Evolutionary conservation across 2,329 filamentous ascomycete genomes (phyloP).

Genomic region (Penicillium glabrum): DNA sequence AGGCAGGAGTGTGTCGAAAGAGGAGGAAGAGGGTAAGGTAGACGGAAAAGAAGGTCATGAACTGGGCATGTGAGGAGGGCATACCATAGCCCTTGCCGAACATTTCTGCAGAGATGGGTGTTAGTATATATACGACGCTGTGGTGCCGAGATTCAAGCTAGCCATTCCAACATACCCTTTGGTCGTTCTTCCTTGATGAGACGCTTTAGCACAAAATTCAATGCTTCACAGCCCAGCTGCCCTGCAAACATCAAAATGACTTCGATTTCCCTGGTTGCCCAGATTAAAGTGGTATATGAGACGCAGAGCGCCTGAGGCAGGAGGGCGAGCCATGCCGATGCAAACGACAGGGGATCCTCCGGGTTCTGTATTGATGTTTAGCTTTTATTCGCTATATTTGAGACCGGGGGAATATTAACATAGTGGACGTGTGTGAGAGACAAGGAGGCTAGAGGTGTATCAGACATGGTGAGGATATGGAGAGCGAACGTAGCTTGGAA

Average conservation of each 20-base stretch:
- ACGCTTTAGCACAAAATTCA: constrained; percentile 88
- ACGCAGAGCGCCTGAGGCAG: constrained; percentile 89
- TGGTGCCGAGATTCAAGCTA: not conserved
- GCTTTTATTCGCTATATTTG: not conserved
- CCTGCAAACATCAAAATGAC: constrained; percentile 87
- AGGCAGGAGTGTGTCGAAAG: constrained; percentile 68
- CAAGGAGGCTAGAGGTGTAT: constrained; percentile 73
- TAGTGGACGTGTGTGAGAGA: constrained; percentile 97
- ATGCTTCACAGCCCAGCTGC: constrained; percentile 84
- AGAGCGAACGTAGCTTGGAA: not conserved
- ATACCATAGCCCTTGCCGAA: constrained; percentile 95
- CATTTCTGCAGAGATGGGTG: constrained; percentile 51
- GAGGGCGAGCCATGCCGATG: constrained; percentile 91
- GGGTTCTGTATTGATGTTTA: constrained; percentile 64
- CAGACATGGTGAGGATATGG: constrained; percentile 24
- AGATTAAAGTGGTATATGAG: constrained; percentile 84
- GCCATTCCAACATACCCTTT: constrained; percentile 57
- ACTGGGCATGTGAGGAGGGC: constrained; percentile 94
- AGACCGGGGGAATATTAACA: constrained; percentile 55
- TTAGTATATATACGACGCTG: not conserved
- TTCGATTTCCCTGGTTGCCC: constrained; percentile 87
- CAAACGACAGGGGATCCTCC: constrained; percentile 75
- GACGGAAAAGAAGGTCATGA: constrained; percentile 86
- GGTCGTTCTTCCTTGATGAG: constrained; percentile 91
- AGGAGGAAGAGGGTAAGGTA: constrained; percentile 83